Evolutionary conservation across 768 basidiomycete genomes (phyloP).

Genomic region (Macrocybe gigantea): DNA sequence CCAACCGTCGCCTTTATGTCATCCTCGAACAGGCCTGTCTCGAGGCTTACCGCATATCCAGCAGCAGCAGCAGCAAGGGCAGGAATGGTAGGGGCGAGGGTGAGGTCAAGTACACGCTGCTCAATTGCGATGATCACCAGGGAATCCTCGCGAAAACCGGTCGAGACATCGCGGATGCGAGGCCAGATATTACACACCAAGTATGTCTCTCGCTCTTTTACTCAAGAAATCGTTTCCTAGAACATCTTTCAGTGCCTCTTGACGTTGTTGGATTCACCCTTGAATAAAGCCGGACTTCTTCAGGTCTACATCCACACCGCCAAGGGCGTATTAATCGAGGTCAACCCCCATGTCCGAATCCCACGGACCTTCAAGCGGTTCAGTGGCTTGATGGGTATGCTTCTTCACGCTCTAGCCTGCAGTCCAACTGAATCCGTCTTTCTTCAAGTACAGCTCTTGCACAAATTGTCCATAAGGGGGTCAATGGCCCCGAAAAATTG

Average conservation of each 20-base stretch:
- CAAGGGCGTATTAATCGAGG: constrained; percentile 93
- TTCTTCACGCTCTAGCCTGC: constrained; percentile 4
- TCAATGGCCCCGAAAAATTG: constrained; percentile 94
- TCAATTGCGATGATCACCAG: constrained; percentile 99
- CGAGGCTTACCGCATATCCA: constrained; percentile 86
- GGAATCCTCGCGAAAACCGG: constrained; percentile 97
- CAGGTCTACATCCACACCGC: constrained; percentile 99
- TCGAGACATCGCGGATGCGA: constrained; percentile 97
- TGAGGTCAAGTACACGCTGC: constrained; percentile 91
- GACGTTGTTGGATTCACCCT: constrained; percentile 92
- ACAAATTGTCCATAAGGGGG: constrained; percentile 94
- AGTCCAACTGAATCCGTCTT: constrained; percentile 1
- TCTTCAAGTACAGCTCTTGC: constrained; percentile 84
- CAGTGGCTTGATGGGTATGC: constrained; percentile 93
- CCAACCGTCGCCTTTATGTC: constrained; percentile 75
- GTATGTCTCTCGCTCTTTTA: constrained; percentile 35
- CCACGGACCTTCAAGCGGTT: constrained; percentile 98
- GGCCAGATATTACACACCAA: constrained; percentile 99
- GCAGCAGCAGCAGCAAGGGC: constrained; percentile 50
- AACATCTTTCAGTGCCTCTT: constrained; percentile 69
- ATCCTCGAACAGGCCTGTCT: constrained; percentile 92
- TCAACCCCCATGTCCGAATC: constrained; percentile 96
- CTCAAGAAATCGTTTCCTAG: constrained; percentile 3
- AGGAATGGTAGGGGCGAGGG: constrained; percentile 52
- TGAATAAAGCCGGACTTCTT: constrained; percentile 94